Conservation (phyloP, 495 filamentous ascomycete genomes). For the Lineolata rhizophorae region DNA sequence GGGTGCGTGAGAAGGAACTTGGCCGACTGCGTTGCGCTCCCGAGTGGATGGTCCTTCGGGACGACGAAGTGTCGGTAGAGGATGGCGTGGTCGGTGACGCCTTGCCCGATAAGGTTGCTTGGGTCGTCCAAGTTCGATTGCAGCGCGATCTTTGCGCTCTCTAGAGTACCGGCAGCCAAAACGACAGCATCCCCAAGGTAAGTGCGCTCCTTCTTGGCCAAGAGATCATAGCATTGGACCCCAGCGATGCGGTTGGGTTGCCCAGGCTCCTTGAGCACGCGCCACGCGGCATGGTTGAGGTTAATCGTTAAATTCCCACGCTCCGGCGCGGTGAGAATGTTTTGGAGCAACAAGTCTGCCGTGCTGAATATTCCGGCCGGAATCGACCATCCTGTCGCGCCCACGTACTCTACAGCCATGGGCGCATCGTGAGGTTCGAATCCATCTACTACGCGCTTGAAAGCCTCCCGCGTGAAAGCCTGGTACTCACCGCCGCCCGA, state of each 20-base stretch:
- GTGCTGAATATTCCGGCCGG: background rate
- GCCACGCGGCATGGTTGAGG: background rate
- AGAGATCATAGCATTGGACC: background rate
- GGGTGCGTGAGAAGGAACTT: background rate
- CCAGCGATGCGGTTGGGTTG: background rate
- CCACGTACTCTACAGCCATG: background rate
- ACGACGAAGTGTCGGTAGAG: background rate
- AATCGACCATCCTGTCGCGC: background rate
- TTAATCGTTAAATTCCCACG: too few relatives aligned
- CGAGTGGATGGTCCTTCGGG: background rate
- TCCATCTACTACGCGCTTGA: background rate
- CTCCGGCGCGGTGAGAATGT: too few relatives aligned
- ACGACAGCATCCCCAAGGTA: background rate
- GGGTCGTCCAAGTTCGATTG: background rate
- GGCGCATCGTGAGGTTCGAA: background rate
- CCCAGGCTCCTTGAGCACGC: background rate
- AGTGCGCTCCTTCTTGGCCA: background rate
- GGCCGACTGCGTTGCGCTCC: background rate
- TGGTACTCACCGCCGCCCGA: too few relatives aligned
- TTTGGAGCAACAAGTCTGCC: background rate
- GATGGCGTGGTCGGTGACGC: conserved; percentile 1
- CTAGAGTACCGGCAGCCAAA: background rate
- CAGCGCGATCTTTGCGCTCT: conserved; percentile 1
- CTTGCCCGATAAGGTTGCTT: conserved; percentile 1
- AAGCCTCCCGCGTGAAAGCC: background rate